phyloP scores from a whole-genome alignment of 1,284 basidiomycete species.

The Irpex rosettiformis region DNA sequence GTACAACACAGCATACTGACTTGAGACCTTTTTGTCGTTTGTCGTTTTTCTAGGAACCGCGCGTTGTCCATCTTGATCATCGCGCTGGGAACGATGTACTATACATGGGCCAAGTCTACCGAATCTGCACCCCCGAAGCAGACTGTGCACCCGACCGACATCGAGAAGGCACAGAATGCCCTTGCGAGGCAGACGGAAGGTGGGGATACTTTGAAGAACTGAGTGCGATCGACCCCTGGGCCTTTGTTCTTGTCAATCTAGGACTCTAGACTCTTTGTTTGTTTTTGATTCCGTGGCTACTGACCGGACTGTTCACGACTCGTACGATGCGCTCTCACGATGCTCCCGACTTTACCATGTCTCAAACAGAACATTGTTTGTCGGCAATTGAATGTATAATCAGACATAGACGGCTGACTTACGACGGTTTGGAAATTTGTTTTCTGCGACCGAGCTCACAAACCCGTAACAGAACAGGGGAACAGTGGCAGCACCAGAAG shows the following conservation, averaged over 20 bases:
- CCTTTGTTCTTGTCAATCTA: neutral
- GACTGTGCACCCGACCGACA: conserved; percentile 32
- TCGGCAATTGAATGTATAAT: too few relatives aligned
- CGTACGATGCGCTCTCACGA: neutral
- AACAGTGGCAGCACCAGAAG: neutral
- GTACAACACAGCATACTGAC: too few relatives aligned
- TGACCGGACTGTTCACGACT: neutral
- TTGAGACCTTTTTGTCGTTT: too few relatives aligned
- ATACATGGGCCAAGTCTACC: conserved; percentile 63
- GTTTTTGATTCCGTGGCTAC: neutral
- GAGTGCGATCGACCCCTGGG: neutral
- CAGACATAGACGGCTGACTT: too few relatives aligned
- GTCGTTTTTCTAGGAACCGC: conserved; percentile 47
- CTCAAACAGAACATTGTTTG: too few relatives aligned
- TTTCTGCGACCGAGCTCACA: too few relatives aligned
- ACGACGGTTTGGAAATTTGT: too few relatives aligned
- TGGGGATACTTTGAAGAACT: neutral
- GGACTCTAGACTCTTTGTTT: neutral
- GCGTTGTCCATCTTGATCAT: conserved; percentile 59
- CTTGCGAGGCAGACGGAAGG: conserved; percentile 5
- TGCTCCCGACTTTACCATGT: too few relatives aligned
- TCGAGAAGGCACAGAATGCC: conserved; percentile 30
- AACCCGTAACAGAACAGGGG: too few relatives aligned
- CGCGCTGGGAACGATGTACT: conserved; percentile 61
- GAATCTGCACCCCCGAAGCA: conserved; percentile 33